Base-by-base conservation (phyloP, 805 yeast genomes). In the Yarrowia sp. region DNA sequence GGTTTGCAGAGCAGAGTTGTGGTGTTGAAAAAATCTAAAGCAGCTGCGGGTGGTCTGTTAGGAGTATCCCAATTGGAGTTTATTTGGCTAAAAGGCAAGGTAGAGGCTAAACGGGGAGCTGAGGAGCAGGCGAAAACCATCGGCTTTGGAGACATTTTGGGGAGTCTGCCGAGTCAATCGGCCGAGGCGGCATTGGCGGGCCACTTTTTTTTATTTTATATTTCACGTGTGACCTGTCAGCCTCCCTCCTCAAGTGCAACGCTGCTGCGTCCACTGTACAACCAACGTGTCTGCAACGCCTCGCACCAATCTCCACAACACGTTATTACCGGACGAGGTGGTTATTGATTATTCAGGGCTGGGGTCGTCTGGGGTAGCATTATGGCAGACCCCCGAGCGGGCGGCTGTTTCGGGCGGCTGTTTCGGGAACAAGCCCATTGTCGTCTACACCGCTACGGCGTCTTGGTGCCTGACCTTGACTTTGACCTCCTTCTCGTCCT, bases 1-100 rank as follows among this genome's bases (percentile, higher is more conserved):
- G 32, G n/a, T n/a, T n/a, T 51, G 41, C 22, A 8, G 58, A 10
- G 32, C 13, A 24, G 42, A 41, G 12, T 33, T n/a, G n/a, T n/a
- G n/a, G 42, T 19, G 39, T 47, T 38, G 35, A 24, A 33, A 35
- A 24, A 51, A 51, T 33, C 58, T 31, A 32, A 31, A 32, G 38
- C 38, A 47, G 51, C 55, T 31, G 38, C 55, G 55, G 55, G 36
- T 21, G 38, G 36, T 47, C 29, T 18, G 51, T 25, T 44, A 24
- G 27, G 32, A 29, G 51, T 22, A 46, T 46, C 53, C 53, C 53
- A 29, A 46, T 21, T 46, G 36, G 39, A 47, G 56, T 47, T 47
- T 47, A 47, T 47, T 47, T 47, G 56, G 39, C 38, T 22, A 33
- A 32, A 32, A 19, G 56, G 56, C 36, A 46, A 16, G 36, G 53